Evolutionary conservation across 106 monocot genomes (phyloP).

Genomic region (Dendrobium catenatum): DNA sequence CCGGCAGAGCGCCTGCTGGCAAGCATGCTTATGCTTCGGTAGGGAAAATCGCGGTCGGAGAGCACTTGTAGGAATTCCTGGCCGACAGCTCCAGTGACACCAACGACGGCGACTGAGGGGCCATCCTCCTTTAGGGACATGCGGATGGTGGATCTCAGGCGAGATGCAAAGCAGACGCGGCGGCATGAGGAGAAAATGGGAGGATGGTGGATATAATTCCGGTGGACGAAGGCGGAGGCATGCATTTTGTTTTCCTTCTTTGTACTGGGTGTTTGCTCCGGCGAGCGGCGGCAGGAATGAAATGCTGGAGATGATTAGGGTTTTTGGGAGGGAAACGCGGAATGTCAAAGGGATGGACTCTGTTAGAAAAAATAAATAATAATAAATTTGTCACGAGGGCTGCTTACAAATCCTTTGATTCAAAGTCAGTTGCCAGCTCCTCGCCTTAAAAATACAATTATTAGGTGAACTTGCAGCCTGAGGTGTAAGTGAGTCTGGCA

Average conservation of each 20-base stretch:
- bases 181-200: background rate
- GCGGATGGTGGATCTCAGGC: slow-evolving; percentile 19
- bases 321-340: background rate
- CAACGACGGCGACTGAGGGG: slow-evolving; percentile 75
- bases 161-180: background rate
- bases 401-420: no score
- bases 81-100: slow-evolving; percentile 92
- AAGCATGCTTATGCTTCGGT: slow-evolving; percentile 66
- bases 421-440: no score
- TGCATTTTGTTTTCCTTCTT: slow-evolving; percentile 9
- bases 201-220: background rate
- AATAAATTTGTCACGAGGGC: background rate
- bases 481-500: no score
- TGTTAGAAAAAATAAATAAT: background rate
- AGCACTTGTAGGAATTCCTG: slow-evolving; percentile 92
- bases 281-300: background rate
- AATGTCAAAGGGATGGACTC: background rate
- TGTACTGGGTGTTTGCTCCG: background rate
- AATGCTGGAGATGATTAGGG: background rate
- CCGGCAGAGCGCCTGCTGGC: slow-evolving; percentile 81
- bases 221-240: slow-evolving; percentile 17
- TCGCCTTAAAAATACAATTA: no score
- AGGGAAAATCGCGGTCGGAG: slow-evolving; percentile 87
- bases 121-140: slow-evolving; percentile 65
- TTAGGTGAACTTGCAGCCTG: no score